Evolutionary conservation across 1,284 basidiomycete genomes (phyloP).

Genomic region (Malassezia nana): DNA sequence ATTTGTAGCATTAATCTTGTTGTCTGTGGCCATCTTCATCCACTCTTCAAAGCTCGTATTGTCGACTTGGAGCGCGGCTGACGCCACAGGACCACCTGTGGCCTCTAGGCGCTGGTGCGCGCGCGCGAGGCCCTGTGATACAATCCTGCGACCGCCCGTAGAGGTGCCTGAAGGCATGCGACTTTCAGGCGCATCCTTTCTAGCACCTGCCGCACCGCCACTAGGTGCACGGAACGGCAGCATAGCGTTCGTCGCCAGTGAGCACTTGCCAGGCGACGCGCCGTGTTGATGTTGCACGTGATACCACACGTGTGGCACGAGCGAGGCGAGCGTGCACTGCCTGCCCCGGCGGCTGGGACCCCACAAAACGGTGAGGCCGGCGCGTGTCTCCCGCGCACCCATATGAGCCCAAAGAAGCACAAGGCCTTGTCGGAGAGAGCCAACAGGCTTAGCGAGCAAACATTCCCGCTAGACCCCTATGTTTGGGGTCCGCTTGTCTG

Average conservation of each 20-base stretch:
- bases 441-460: not conserved
- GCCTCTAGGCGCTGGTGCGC: conserved; percentile 11
- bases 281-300: conserved; percentile 9
- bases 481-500: conserved; percentile 61
- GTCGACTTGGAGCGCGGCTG: conserved; percentile 34
- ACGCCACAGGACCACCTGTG: conserved; percentile 10
- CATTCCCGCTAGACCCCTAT: not conserved
- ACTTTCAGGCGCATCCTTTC: conserved; percentile 5
- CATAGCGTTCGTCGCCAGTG: too few relatives aligned
- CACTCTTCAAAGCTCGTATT: conserved; percentile 65
- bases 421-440: not conserved
- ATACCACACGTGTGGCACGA: not conserved
- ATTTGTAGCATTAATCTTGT: conserved; percentile 97
- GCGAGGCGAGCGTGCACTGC: not conserved
- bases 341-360: not conserved
- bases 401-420: not conserved
- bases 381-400: not conserved
- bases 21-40: conserved; percentile 99
- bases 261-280: not conserved
- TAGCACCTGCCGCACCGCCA: conserved; percentile 1
- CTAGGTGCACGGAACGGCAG: conserved; percentile 17
- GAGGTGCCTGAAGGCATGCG: not conserved
- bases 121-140: conserved; percentile 14
- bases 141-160: conserved; percentile 7
- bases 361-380: not conserved